Base-by-base conservation (phyloP, 2,329 filamentous ascomycete species). In the Aureobasidium pullulans region DNA sequence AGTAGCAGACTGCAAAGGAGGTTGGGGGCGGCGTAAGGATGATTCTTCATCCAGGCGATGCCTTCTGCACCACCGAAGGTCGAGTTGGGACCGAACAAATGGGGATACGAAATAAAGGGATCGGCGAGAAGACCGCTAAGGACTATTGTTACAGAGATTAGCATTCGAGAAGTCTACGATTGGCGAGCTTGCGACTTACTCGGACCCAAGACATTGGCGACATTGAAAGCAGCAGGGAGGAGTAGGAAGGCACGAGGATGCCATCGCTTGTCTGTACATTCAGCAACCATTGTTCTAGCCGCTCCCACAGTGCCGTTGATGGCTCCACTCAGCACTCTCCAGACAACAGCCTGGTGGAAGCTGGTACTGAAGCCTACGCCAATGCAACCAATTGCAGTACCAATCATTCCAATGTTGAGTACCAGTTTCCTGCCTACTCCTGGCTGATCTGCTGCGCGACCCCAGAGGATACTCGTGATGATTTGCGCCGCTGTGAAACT, bases 121-220 rank as follows among this genome's bases (percentile, higher is more conserved):
- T 87, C 82, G 13, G 84, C 83, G 42, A 88, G 73, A 57, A 85
- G 71, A 32, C 85, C 85, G 28, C 85, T 84, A 69, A 87, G 76
- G 48, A 87, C 79, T 81, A 60, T 6, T 23, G 6, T 23, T 0
- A 47, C 4, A 56, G 10, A 31, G 1, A 32, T 61, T 43, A 62
- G 61, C 54, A 61, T 40, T 5, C 10, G 13, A 32, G 28, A 48
- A 9, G 8, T 6, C 6, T 50, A 5, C 8, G 16, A 48, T 13
- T 15, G 7, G 5, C 34, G n/a, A 34, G 16, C 29, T 36, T 29
- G 2, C 4, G 3, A 29, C 65, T 40, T 63, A 67, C 64, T 70
- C 8, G 73, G 73, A 6, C 73, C 73, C 19, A 71, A 65, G 32
- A 75, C 71, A 59, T 75, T 75, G 29, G 73, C 73, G 19, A 75